Evolutionary conservation across 257 asterid genomes (phyloP), one percentile per base, ranked within the genome.

Genomic region (Nicotiana sylvestris): DNA sequence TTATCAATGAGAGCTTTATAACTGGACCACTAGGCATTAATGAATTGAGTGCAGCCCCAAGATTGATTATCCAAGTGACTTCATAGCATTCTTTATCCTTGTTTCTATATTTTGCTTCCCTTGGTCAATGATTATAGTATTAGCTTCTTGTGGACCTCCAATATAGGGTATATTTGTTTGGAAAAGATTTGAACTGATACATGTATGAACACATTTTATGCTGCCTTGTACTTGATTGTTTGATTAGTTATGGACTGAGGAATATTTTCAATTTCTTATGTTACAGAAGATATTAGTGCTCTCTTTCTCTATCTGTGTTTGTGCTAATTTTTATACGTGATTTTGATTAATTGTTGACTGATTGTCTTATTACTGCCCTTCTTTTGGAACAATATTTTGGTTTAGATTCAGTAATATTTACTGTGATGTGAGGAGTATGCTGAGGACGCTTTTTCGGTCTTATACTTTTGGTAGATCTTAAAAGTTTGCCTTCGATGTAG

Each of bases 71-170:
- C 62, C 61, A 74, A 74, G 18, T 74, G 37, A 27, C 32, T 32
- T 27, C 25, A 25, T 49, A 49, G 37, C 25, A 74, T 74, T 74
- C 61, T 74, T 74, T 46, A 46, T 74, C 80, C 62, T 27, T 49
- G 62, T 49, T 25, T 74, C 62, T 49, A 18, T 74, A 49, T 51
- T 51, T 74, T 74, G 15, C 39, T 74, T 49, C 80, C 61, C 2
- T 74, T 74, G 39, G 43, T 27, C 80, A 51, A 49, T 51, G 62
- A 51, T 74, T 74, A 74, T 74, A 49, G 62, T 27, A 49, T 74
- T 74, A 51, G 80, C 80, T 74, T 58, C 43, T 51, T 51, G 29
- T 49, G 79, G 79, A 74, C 66, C 39, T 74, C 61, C 61, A 74
- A 13, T 15, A 46, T 51, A 49, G 62, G 80, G 16, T 74, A 74